Percentiles rank a stretch among this genome's conserved stretches.
Conservation (phyloP, 2,329 filamentous ascomycete species). For the Penicillium freii region DNA sequence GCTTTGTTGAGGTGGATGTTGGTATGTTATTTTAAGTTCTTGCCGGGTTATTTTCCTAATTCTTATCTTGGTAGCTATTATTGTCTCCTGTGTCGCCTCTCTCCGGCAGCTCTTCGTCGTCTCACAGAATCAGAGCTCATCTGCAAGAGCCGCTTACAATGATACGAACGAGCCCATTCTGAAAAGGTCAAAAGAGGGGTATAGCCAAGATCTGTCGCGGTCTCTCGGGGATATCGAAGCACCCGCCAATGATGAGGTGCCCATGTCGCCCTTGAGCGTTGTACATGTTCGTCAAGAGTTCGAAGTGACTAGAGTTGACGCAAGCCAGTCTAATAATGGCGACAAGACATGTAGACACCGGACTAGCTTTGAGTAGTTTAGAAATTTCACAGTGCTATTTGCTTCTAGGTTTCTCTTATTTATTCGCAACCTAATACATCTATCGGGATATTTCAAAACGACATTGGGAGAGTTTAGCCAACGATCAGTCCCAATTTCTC, state of each 20-base stretch:
- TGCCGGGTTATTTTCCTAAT: not conserved
- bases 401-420: no score
- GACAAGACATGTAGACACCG: not conserved
- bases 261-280: constrained; percentile 4
- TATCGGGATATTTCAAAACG: no score
- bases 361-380: not conserved
- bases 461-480: not conserved
- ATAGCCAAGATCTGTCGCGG: not conserved
- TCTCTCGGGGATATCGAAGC: not conserved
- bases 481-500: not conserved
- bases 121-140: constrained; percentile 6
- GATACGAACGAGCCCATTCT: not conserved
- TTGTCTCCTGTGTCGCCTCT: constrained; percentile 17
- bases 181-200: not conserved
- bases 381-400: no score
- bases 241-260: not conserved
- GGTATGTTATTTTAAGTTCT: not conserved
- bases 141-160: not conserved
- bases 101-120: constrained; percentile 18
- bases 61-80: constrained; percentile 9
- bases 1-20: constrained; percentile 18
- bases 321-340: not conserved
- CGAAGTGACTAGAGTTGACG: not conserved
- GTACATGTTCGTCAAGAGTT: constrained; percentile 9
- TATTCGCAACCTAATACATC: not conserved